Evolutionary conservation across 108 stramenopile species (phyloP), one percentile per base, ranked within the genome.

Genomic region (Aurantiochytrium sp.): DNA sequence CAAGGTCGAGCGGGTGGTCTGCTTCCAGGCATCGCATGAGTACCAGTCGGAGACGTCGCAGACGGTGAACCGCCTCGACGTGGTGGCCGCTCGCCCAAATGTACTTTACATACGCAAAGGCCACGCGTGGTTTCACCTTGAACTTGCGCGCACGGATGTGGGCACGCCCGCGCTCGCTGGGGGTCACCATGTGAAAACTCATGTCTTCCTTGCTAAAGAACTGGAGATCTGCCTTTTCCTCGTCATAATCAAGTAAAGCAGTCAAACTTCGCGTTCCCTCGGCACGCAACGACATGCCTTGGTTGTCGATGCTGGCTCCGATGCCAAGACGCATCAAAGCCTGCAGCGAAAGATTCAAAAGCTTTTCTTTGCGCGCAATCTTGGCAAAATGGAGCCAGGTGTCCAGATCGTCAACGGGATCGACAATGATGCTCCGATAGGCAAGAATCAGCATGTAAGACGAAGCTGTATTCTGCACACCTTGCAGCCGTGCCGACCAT

Each of bases 381-480:
- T 95, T 92, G 42, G 97, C 97, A 64, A 98, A 95, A 44, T 96
- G 95, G 45, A 99, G 92, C 89, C 96, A 98, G 25, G 97, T 94
- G 45, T 99, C 96, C 5, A 98, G 94, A 88, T 99, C 98, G 59
- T 99, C 97, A 51, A 92, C 92, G 3, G 97, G 97, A 12, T 93
- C 92, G n/a, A 97, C 60, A 16, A 98, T 93, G 49, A 98, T 91
- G n/a, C 96, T 96, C 60, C 99, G 94, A 6, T 98, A 96, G 64
- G 95, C 95, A 21, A 99, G 93, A 51, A 99, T 96, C 57, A 73
- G 72, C 71, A 93, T 92, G 92, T 91, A 93, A 4, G 96, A 95
- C 51, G 96, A 96, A 10, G 95, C 96, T 71, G 97, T 96, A 43
- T 95, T 92, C 29, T 96, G 93, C 72, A 96, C 96, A 4, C 96